Evolutionary conservation across 2,329 filamentous ascomycete genomes (phyloP), one percentile per base, ranked within the genome.

Genomic region (Xylariaceae sp.): DNA sequence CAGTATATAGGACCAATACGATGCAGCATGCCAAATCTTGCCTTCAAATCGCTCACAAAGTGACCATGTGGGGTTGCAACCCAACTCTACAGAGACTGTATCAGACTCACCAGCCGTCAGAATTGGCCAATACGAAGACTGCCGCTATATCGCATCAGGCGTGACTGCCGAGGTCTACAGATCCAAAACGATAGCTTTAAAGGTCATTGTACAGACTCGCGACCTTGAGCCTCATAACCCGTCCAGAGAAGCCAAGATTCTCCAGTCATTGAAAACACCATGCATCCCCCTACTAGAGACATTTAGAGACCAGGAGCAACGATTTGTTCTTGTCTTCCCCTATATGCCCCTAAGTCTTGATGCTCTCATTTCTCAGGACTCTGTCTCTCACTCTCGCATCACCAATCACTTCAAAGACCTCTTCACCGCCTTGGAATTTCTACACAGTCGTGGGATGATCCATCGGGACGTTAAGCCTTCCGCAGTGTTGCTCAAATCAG

Each of bases 401-500:
- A 64, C 65, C 17, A 58, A 63, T 18, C 81, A 75, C 66, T 94
- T 77, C 69, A 70, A 51, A 11, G 84, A 91, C 58, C 64, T 94
- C 6, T 87, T 96, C 63, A 67, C 71, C 3, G 91, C 82, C 4
- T 77, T 99, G 2, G 71, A 71, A 2, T 78, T 87, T 59, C 74
- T 96, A 2, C 94, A 99, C 65, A 59, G 67, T 7, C 71, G 82
- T 19, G 86, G 83, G 7, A 90, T 99, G 50, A 86, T 99, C 47
- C 94, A 99, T 66, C 85, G 94, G 49, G 94, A 99, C 64, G 74
- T 99, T 64, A 99, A 99, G 64, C 94, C 94, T 1, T 90, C 90
- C 0, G 95, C 96, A 46, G 78, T 99, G 33, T 75, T 96, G 9
- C 77, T 96, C 41, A 73, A 78, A 39, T 82, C 85, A 0, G 72